Base-by-base conservation (phyloP, 1,139 yeast species). In the Debaryomycetaceae sp. region DNA sequence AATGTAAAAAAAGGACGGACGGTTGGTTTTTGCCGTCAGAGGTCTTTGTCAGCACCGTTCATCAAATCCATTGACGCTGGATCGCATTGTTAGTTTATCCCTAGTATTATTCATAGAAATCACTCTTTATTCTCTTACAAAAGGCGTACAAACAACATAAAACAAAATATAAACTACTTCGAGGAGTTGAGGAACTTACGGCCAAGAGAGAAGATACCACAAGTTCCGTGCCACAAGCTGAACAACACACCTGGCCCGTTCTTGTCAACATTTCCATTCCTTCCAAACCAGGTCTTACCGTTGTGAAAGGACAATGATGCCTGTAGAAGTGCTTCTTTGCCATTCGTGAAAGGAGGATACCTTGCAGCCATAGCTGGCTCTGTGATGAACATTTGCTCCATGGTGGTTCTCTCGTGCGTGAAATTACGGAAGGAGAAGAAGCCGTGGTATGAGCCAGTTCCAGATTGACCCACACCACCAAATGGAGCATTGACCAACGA, bases 381-480 rank as follows among this genome's bases (percentile, higher is more conserved):
- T 35, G 73, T 73, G 83, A 83, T 81, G 44, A 73, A 72, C 13
- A 86, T 84, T 58, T 85, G 89, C 41, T 73, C 76, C 51, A 88
- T 61, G 3, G 83, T 70, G 0, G 91, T 78, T 54, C 96, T 77
- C 52, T 78, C 79, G 58, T 88, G 96, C 4, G 91, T 76, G 55
- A 91, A 91, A 13, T 84, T 70, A 42, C 78, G 73, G 65, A 83
- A 83, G 1, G 95, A 87, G 57, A 67, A 73, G 45, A 63, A 65
- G 5, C 97, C 96, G 55, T 91, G 97, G 64, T 89, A 89, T 26
- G 81, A 76, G 9, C 91, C 91, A 41, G 70, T 65, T 0, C 98
- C 98, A 0, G 96, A 87, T 24, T 64, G 60, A 15, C 98, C 97
- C 43, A 89, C 65, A 30, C 98, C 98, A 32, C 98, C 98, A 63